These are phyloP conservation scores for Ogataea corticis DNA, from an alignment of 805 yeast species.

Conservation along the genomic window DNA sequence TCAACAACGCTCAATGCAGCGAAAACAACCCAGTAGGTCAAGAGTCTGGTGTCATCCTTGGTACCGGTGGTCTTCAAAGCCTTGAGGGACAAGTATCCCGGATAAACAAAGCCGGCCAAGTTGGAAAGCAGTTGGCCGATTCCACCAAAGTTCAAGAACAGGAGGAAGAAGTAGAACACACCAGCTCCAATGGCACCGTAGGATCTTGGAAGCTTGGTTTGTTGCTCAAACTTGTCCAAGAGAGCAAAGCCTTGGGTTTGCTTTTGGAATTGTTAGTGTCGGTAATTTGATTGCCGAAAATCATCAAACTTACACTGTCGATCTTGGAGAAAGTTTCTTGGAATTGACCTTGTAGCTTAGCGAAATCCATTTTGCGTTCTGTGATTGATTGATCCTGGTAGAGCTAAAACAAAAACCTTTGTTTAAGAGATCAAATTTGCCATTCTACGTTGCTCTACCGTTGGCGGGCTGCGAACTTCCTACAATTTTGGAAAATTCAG, in stretches of 20 bases:
- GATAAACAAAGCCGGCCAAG: constrained; percentile 86
- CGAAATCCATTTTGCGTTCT: constrained; percentile 29
- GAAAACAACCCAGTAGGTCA: constrained; percentile 98
- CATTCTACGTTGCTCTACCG: too few relatives aligned
- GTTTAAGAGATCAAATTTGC: too few relatives aligned
- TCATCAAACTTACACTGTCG: constrained; percentile 25
- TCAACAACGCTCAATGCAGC: constrained; percentile 89
- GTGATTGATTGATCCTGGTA: not conserved
- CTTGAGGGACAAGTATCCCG: constrained; percentile 82
- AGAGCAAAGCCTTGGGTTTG: constrained; percentile 27
- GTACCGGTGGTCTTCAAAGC: constrained; percentile 75
- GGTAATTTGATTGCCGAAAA: not conserved
- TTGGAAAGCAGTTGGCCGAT: constrained; percentile 92
- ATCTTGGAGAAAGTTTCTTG: constrained; percentile 26
- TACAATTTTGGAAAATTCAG: too few relatives aligned
- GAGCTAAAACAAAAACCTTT: too few relatives aligned
- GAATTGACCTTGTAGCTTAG: constrained; percentile 30
- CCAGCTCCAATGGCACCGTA: constrained; percentile 73
- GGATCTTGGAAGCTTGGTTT: constrained; percentile 71
- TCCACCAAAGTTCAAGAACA: constrained; percentile 91
- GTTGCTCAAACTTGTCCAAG: constrained; percentile 43
- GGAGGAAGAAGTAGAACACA: constrained; percentile 67
- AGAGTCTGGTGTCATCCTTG: constrained; percentile 80
- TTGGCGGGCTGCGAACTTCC: too few relatives aligned
- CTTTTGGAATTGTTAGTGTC: constrained; percentile 15